Conservation (phyloP, 2,329 filamentous ascomycete species). For the Chrysoporthe deuterocubensis region DNA sequence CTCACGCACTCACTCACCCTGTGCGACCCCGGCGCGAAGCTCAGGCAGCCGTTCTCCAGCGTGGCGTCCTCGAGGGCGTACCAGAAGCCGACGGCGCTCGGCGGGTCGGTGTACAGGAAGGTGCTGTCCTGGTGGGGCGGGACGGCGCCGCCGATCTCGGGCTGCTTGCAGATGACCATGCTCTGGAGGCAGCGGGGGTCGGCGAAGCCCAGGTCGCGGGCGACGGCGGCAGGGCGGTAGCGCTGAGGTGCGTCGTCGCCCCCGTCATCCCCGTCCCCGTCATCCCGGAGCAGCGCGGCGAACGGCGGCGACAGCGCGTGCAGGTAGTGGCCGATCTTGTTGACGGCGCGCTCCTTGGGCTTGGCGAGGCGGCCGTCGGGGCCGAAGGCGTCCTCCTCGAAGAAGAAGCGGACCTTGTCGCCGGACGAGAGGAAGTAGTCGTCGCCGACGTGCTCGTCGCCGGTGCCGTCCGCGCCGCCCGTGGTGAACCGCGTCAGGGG, state of each 20-base stretch:
- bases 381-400: constrained; percentile 91
- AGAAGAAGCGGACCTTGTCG: constrained; percentile 95
- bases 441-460: constrained; percentile 79
- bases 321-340: constrained; percentile 83
- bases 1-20: constrained; percentile 38
- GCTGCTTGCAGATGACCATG: constrained; percentile 99
- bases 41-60: constrained; percentile 83
- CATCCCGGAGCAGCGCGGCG: constrained; percentile 58
- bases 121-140: constrained; percentile 91
- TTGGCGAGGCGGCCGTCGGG: constrained; percentile 67
- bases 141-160: constrained; percentile 90
- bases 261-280: constrained; percentile 37
- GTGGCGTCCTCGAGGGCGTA: constrained; percentile 95
- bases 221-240: constrained; percentile 64
- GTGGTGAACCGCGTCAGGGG: constrained; percentile 95
- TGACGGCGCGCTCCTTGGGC: constrained; percentile 84
- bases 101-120: constrained; percentile 88
- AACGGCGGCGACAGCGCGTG: constrained; percentile 73
- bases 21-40: constrained; percentile 84
- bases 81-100: constrained; percentile 94
- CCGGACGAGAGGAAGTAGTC: constrained; percentile 90
- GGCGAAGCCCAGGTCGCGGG: constrained; percentile 70
- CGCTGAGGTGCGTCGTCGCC: constrained; percentile 39
- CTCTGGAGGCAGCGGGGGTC: constrained; percentile 84
- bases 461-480: constrained; percentile 62